Evolutionary conservation across 345 rosid species (phyloP), one percentile per base, ranked within the genome.

Genomic region (Trapa incisa): DNA sequence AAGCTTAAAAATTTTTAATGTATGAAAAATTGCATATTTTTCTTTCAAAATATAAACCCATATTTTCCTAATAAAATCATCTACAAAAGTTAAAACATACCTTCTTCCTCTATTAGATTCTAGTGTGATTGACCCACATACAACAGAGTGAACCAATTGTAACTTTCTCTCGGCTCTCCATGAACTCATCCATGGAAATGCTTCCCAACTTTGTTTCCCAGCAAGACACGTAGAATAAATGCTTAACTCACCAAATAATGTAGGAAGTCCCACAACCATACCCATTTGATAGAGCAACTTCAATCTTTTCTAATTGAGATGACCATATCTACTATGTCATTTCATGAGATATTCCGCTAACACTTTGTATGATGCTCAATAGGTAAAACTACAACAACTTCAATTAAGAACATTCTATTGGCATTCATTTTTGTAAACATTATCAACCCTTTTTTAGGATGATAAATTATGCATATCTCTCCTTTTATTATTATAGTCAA

Each of bases 231-330:
- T 9, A 29, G 52, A 41, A 38, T 32, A 65, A 32, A 66, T 13
- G 41, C 56, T 9, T 32, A 4, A 3, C 14, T 16, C 61, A 2
- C 8, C 9, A 3, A 2, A 8, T 5, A 70, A 17, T 62, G n/a
- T 33, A 3, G 61, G 68, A 15, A 70, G 68, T 3, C 62, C 62
- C 5, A 17, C 22, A 7, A 64, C 61, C 47, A 64, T 47, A 5
- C 45, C 42, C 17, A 62, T 70, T 64, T 70, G 58, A 33, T 50
- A n/a, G 7, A 64, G 39, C 4, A 62, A 62, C 36, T 48, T 37
- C 17, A 64, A 16, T 33, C 5, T 67, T 14, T 61, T 17, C 47
- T 43, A 70, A 64, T 36, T 70, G 5, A 70, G 29, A 11, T 71
- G 73, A 3, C 56, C 29, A 50, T 47, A 65, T 9, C 32, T 16